Evolutionary conservation across 1,284 basidiomycete genomes (phyloP).

Genomic region (Pseudozyma hubeiensis): DNA sequence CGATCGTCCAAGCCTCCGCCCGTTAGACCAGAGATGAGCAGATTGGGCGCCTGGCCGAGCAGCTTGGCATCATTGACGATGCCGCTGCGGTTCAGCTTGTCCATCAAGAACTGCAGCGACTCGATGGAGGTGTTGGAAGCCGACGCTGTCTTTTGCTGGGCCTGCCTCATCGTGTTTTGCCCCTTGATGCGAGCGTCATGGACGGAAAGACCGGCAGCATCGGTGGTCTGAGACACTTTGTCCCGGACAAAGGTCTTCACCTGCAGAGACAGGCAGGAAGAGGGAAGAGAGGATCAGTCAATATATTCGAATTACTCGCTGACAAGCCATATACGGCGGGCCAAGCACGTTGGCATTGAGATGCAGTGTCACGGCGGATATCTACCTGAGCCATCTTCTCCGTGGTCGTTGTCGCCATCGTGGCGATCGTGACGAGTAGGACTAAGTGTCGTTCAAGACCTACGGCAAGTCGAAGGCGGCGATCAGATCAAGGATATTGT

Average conservation of each 20-base stretch:
- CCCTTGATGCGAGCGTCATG: constrained; percentile 22
- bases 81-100: constrained; percentile 32
- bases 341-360: too few relatives aligned
- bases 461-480: too few relatives aligned
- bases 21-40: constrained; percentile 20
- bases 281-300: background rate
- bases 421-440: constrained; percentile 3
- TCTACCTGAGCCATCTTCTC: constrained; percentile 32
- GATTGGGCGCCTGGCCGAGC: constrained; percentile 34
- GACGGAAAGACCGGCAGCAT: constrained; percentile 32
- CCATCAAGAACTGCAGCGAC: constrained; percentile 22
- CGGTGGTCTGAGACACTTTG: constrained; percentile 34
- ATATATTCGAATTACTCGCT: background rate
- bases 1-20: constrained; percentile 54
- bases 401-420: constrained; percentile 20
- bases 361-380: background rate
- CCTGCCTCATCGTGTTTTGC: constrained; percentile 17
- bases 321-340: too few relatives aligned
- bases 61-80: constrained; percentile 44
- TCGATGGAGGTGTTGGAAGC: constrained; percentile 14
- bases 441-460: too few relatives aligned
- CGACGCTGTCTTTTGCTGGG: constrained; percentile 17
- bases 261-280: constrained; percentile 3
- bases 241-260: constrained; percentile 31
- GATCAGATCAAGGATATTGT: too few relatives aligned